Percentiles rank a stretch among this genome's conserved stretches.
These are phyloP conservation scores for Dryas octopetala DNA, from an alignment of 306 rosid genomes.

Conservation along the genomic window DNA sequence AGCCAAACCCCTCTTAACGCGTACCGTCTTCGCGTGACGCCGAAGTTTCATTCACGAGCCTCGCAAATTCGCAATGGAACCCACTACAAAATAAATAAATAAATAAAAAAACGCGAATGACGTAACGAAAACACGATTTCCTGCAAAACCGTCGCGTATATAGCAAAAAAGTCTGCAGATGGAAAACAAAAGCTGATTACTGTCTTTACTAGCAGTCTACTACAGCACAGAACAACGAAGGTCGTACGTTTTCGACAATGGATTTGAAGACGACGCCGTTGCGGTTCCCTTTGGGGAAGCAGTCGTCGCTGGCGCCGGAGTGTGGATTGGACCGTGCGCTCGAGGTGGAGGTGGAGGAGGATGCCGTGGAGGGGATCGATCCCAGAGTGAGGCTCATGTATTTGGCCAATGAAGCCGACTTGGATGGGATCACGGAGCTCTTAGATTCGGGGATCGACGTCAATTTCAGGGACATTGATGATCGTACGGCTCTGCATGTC, in stretches of 20 bases:
- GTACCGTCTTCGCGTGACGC: not conserved
- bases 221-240: not conserved
- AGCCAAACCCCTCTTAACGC: not conserved
- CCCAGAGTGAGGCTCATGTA: constrained; percentile 76
- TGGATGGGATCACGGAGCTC: constrained; percentile 74
- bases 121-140: not conserved
- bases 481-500: constrained; percentile 84
- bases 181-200: not conserved
- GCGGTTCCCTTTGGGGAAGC: constrained; percentile 70
- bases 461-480: constrained; percentile 74
- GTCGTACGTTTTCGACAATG: constrained; percentile 32
- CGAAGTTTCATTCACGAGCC: constrained; percentile 44
- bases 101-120: not conserved
- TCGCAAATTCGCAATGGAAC: not conserved
- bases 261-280: constrained; percentile 52
- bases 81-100: not conserved
- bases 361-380: constrained; percentile 37
- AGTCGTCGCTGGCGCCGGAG: constrained; percentile 87
- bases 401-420: constrained; percentile 72
- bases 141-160: constrained; percentile 8
- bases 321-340: not conserved
- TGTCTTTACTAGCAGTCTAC: not conserved
- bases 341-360: constrained; percentile 16
- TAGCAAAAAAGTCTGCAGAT: not conserved
- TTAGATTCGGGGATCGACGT: constrained; percentile 64